Percentiles rank a stretch among this genome's conserved stretches.
These are phyloP conservation scores for Cytospora leucostoma DNA, from an alignment of 2,329 filamentous ascomycete genomes.

Conservation along the genomic window DNA sequence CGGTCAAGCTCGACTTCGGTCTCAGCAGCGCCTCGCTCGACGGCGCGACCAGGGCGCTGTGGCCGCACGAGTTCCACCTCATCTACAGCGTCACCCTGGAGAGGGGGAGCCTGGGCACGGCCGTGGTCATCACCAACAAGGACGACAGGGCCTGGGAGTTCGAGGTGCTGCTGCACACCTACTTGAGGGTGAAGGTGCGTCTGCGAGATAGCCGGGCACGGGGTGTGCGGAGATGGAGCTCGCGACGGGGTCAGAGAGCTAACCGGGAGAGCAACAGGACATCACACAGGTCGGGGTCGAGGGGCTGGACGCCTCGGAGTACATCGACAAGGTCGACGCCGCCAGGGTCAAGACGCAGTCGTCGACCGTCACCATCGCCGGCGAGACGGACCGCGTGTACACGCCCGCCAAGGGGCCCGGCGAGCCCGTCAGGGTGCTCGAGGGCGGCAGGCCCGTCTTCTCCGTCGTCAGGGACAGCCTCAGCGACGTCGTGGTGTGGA, in stretches of 20 bases:
- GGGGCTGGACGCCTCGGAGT: slow-evolving; percentile 75
- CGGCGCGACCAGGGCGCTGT: slow-evolving; percentile 68
- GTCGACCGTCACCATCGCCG: slow-evolving; percentile 66
- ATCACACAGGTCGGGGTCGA: slow-evolving; percentile 72
- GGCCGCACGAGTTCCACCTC: slow-evolving; percentile 85
- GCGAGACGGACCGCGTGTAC: slow-evolving; percentile 89
- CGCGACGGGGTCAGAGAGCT: background rate
- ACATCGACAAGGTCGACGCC: slow-evolving; percentile 80
- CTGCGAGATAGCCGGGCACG: background rate
- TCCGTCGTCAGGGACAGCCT: slow-evolving; percentile 82
- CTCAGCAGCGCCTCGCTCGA: slow-evolving; percentile 73
- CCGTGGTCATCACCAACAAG: slow-evolving; percentile 86
- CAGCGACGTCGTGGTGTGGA: slow-evolving; percentile 91
- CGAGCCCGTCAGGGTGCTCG: slow-evolving; percentile 59
- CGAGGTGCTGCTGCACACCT: slow-evolving; percentile 89
- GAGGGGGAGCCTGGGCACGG: slow-evolving; percentile 73
- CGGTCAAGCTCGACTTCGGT: slow-evolving; percentile 94
- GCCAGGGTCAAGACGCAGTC: slow-evolving; percentile 65
- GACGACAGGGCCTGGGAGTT: slow-evolving; percentile 83
- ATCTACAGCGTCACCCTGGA: slow-evolving; percentile 91
- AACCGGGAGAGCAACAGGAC: slow-evolving; percentile 57
- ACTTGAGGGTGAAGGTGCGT: slow-evolving; percentile 76
- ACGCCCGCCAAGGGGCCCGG: slow-evolving; percentile 64
- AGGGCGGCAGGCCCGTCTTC: slow-evolving; percentile 65
- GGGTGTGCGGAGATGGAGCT: too few relatives aligned